Evolutionary conservation across 495 filamentous ascomycete species (phyloP).

Genomic region (Chaetomidium leptoderma): DNA sequence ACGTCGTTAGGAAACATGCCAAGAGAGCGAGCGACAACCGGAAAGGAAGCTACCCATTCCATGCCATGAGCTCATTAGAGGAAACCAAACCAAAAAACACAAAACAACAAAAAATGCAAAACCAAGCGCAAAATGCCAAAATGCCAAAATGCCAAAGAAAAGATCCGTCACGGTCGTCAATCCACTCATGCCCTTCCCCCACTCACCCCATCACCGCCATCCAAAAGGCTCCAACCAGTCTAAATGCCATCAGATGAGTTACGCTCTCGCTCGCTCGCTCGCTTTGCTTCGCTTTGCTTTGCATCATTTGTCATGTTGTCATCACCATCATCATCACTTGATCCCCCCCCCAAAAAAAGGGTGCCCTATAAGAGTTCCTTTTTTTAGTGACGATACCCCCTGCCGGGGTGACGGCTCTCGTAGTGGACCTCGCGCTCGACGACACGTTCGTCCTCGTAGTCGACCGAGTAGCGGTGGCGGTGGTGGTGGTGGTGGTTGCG

Average conservation of each 20-base stretch:
- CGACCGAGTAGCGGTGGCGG: slow-evolving; percentile 31
- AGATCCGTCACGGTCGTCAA: slow-evolving; percentile 7
- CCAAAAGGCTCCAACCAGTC: slow-evolving; percentile 4
- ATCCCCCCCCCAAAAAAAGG: not conserved
- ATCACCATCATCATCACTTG: not conserved
- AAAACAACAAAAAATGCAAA: slow-evolving; percentile 14
- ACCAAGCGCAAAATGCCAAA: slow-evolving; percentile 7
- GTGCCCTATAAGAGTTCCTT: not conserved
- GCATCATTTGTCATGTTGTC: not conserved
- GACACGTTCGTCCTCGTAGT: slow-evolving; percentile 53
- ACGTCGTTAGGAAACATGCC: slow-evolving; percentile 8
- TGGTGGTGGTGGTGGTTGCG: slow-evolving; percentile 31
- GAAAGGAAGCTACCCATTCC: not conserved
- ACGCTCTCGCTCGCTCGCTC: too few relatives aligned
- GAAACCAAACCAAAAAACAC: not conserved
- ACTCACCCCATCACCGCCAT: not conserved
- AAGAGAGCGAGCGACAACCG: not conserved
- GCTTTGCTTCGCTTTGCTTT: not conserved
- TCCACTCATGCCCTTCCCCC: not conserved
- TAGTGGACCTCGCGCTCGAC: slow-evolving; percentile 57
- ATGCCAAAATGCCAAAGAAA: not conserved
- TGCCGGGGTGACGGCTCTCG: slow-evolving; percentile 37
- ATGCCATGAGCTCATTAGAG: slow-evolving; percentile 13
- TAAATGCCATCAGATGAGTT: slow-evolving; percentile 10
- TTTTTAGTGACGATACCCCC: slow-evolving; percentile 19